Conservation (phyloP, 352 stramenopile genomes). For the Globisporangium cederbergense region DNA sequence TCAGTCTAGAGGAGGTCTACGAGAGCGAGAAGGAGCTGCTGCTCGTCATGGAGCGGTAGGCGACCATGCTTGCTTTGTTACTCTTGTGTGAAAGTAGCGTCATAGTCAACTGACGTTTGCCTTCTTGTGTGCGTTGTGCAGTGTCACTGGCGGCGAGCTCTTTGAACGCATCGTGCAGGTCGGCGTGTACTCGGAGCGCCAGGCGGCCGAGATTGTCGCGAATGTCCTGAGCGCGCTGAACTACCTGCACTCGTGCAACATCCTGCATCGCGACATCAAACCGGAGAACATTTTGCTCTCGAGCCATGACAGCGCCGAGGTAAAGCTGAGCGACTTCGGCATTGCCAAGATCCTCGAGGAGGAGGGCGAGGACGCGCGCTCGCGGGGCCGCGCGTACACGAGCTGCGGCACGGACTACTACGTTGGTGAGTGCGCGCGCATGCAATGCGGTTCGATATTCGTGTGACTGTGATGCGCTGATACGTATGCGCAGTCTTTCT, state of each 20-base stretch:
- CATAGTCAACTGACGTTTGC: background rate
- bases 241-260: conserved; percentile 80
- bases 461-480: background rate
- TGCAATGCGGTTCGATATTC: background rate
- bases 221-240: conserved; percentile 71
- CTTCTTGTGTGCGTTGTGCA: conserved; percentile 17
- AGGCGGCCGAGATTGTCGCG: conserved; percentile 66
- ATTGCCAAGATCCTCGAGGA: conserved; percentile 84
- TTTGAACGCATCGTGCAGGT: conserved; percentile 83
- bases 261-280: conserved; percentile 82
- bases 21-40: conserved; percentile 85
- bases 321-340: conserved; percentile 83
- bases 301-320: conserved; percentile 64
- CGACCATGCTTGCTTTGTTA: background rate
- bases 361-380: conserved; percentile 65
- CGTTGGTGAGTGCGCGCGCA: conserved; percentile 38
- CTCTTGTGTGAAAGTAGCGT: background rate
- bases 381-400: conserved; percentile 77
- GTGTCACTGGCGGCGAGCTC: conserved; percentile 79
- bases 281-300: conserved; percentile 81
- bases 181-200: conserved; percentile 79
- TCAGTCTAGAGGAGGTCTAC: conserved; percentile 83
- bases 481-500: background rate
- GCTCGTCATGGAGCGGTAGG: conserved; percentile 84
- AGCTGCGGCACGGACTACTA: conserved; percentile 88